Evolutionary conservation across 345 rosid genomes (phyloP).

Genomic region (Acer yangbiense): DNA sequence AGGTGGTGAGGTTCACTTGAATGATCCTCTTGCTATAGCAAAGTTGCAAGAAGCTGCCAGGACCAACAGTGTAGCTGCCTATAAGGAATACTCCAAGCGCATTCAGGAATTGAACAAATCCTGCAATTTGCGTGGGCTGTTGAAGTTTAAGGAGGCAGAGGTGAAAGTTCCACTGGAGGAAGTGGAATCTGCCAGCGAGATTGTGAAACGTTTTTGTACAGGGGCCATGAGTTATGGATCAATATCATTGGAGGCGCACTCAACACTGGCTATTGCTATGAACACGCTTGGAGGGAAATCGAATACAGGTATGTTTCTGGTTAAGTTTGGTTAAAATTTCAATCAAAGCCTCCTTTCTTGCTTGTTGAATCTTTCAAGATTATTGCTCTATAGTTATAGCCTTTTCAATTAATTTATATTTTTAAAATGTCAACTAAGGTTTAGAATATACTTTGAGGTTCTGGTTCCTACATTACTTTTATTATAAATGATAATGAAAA

Average conservation of each 20-base stretch:
- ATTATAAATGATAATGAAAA: background rate
- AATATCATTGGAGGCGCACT: conserved; percentile 92
- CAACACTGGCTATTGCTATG: conserved; percentile 91
- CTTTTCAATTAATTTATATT: background rate
- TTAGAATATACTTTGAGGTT: background rate
- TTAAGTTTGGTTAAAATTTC: background rate
- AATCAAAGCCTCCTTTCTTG: background rate
- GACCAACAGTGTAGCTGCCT: conserved; percentile 87
- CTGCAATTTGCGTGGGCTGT: conserved; percentile 91
- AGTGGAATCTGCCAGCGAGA: conserved; percentile 97
- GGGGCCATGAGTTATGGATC: conserved; percentile 99
- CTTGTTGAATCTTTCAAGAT: background rate
- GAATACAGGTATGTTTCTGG: conserved; percentile 69
- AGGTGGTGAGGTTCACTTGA: conserved; percentile 93
- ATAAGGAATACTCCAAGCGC: conserved; percentile 88
- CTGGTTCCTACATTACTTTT: background rate
- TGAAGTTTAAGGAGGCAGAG: conserved; percentile 76
- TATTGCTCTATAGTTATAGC: background rate
- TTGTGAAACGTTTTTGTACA: conserved; percentile 95
- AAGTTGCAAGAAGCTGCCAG: conserved; percentile 97
- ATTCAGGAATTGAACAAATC: conserved; percentile 87
- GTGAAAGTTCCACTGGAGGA: conserved; percentile 73
- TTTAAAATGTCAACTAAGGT: background rate
- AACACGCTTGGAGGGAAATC: conserved; percentile 95
- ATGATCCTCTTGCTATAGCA: conserved; percentile 96